Base-by-base conservation (phyloP, 2,329 filamentous ascomycete genomes). In the Metarhizium album region DNA sequence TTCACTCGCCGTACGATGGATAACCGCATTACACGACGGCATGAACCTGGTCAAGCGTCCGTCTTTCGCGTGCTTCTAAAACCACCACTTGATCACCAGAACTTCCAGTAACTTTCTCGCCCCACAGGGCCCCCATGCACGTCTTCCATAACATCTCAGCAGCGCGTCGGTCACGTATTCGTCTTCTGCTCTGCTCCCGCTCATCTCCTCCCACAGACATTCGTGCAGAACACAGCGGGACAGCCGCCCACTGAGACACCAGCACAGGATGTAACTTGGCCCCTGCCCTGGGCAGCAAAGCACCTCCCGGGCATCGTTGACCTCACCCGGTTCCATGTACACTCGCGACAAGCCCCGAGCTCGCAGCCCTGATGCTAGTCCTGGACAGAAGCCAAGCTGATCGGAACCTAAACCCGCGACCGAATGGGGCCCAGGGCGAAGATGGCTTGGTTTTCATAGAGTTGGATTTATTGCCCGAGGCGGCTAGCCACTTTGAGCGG, bases 61-160 rank as follows among this genome's bases (percentile, higher is more conserved):
- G 60, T 81, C 14, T 73, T 76, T 54, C 72, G 72, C 48, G 76
- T 80, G 64, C 67, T 80, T 16, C 64, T 79, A 22, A 54, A 78
- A 79, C 57, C 68, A 76, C 59, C 70, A 74, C 40, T 73, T 80
- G n/a, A n/a, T 63, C 77, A 80, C 59, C 66, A 74, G 48, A 74
- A 77, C 63, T 74, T 80, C 52, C 67, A 72, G 45, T 68, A 70
- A 16, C 64, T 70, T 8, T 68, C 74, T 49, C 64, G 65, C n/a
- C 67, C 75, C 2, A 62, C 65, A 45, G 73, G 75, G 51, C 64
- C 65, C 23, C 64, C 73, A 33, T 70, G 69, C 40, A 76, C 53
- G 67, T 67, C 3, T 78, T 78, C 52, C 68, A 71, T 46, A 70
- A 69, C 45, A 70, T 79, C 18, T 67, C 71, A n/a, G 40, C 71